These are phyloP conservation scores for Colletotrichum eleusines DNA, from an alignment of 2,329 filamentous ascomycete species.

Conservation along the genomic window DNA sequence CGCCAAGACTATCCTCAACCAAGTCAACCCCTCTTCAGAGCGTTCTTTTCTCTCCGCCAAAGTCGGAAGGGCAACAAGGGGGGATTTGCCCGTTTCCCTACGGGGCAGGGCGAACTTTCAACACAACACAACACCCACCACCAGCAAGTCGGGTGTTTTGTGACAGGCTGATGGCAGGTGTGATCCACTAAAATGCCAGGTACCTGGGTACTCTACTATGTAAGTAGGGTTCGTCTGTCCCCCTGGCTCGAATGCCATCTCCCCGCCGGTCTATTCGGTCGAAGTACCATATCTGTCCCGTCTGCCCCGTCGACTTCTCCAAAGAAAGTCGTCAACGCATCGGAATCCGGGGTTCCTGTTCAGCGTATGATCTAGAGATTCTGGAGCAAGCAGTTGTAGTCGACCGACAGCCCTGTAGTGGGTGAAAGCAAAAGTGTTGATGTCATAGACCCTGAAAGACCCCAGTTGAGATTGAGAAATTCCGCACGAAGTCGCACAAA, in stretches of 20 bases:
- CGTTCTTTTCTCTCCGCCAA: background rate
- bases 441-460: constrained; percentile 33
- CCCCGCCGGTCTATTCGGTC: background rate
- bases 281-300: background rate
- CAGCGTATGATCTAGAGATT: background rate
- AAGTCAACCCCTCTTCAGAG: constrained; percentile 1
- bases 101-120: background rate
- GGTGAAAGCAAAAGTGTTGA: constrained; percentile 30
- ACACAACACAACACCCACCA: background rate
- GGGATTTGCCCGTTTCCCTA: background rate
- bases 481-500: constrained; percentile 3
- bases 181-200: constrained; percentile 4
- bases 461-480: constrained; percentile 9
- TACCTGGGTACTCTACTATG: no score
- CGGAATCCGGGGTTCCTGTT: background rate
- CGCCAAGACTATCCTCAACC: no score
- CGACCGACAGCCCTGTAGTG: constrained; percentile 16
- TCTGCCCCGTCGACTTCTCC: background rate
- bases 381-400: background rate
- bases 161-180: constrained; percentile 10
- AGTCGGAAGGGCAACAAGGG: constrained; percentile 13
- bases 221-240: background rate
- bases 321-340: background rate
- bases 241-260: no score
- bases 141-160: constrained; percentile 14